phyloP scores from a whole-genome alignment of 1,139 yeast species.

The Geotrichum candidum region DNA sequence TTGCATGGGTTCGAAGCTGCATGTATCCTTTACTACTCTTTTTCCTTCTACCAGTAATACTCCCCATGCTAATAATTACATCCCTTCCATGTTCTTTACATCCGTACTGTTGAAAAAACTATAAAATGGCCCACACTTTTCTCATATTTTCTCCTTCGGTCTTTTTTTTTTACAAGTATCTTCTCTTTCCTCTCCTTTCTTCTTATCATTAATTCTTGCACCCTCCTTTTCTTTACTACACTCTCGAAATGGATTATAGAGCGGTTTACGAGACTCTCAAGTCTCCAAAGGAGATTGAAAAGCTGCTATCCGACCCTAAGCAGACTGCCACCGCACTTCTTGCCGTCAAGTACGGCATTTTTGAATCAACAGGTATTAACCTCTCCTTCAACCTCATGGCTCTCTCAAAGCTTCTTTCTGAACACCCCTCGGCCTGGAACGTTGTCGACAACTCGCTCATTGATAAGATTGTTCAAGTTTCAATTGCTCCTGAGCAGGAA shows the following conservation, averaged over 20 bases:
- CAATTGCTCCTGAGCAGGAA: conserved; percentile 22
- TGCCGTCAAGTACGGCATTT: conserved; percentile 30
- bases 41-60: too few species aligned
- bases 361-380: conserved; percentile 25
- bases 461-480: conserved; percentile 22
- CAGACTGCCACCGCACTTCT: conserved; percentile 29
- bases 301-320: conserved; percentile 28
- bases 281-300: conserved; percentile 25
- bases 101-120: too few species aligned
- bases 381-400: conserved; percentile 27
- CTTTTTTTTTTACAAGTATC: too few species aligned
- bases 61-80: too few species aligned
- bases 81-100: too few species aligned
- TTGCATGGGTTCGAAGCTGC: too few species aligned
- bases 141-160: too few species aligned
- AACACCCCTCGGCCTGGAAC: conserved; percentile 28
- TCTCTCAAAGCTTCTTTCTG: conserved; percentile 25
- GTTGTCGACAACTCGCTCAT: conserved; percentile 28
- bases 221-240: background rate
- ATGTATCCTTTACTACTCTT: too few species aligned
- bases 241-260: conserved; percentile 22
- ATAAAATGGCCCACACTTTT: too few species aligned
- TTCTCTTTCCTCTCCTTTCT: too few species aligned
- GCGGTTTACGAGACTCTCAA: conserved; percentile 26
- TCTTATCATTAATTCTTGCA: too few species aligned